Base-by-base conservation (phyloP, 2,329 filamentous ascomycete genomes). In the Arthrinium phaeospermum region DNA sequence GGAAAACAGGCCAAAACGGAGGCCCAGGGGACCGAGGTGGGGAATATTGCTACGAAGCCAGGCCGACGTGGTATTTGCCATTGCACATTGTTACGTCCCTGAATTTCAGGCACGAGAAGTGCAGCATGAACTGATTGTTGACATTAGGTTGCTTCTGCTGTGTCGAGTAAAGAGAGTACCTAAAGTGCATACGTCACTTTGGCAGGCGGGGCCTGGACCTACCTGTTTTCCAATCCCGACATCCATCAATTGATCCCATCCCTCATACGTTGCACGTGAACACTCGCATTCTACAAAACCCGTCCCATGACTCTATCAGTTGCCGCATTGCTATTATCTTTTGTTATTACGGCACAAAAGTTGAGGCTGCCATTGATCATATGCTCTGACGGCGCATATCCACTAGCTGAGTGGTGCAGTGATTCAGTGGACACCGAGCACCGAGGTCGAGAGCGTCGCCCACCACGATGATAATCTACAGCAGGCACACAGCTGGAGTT, bases 1-100 rank as follows among this genome's bases (percentile, higher is more conserved):
- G 57, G 57, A 64, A 64, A 64, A 64, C 57, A 34, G 41, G 34
- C 57, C 57, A 64, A 64, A 64, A 64, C 57, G 57, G 57, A 64
- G 41, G 19, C 34, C 57, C 57, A 64, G 10, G 57, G 30, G 19
- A 64, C 57, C 57, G 57, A 41, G 34, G 57, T 64, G 57, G 57
- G 41, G 30, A 41, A 64, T 4, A n/a, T 6, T n/a, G 34, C 19
- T 41, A 14, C 57, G 34, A 41, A 24, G 19, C 57, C 22, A 41
- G 19, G 34, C 34, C 57, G 8, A 37, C 8, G 57, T 64, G 4
- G 57, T 64, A n/a, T 41, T n/a, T 14, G 34, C 34, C 57, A 1
- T n/a, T n/a, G 57, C n/a, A 10, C 6, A 13, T 24, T 14, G 34
- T 64, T 64, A 41, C 53, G 53, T 61, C 34, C 16, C 57, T 64